Percentiles rank a stretch among this genome's conserved stretches.
These are phyloP conservation scores for Alternaria panax DNA, from an alignment of 2,329 filamentous ascomycete genomes.

Conservation along the genomic window DNA sequence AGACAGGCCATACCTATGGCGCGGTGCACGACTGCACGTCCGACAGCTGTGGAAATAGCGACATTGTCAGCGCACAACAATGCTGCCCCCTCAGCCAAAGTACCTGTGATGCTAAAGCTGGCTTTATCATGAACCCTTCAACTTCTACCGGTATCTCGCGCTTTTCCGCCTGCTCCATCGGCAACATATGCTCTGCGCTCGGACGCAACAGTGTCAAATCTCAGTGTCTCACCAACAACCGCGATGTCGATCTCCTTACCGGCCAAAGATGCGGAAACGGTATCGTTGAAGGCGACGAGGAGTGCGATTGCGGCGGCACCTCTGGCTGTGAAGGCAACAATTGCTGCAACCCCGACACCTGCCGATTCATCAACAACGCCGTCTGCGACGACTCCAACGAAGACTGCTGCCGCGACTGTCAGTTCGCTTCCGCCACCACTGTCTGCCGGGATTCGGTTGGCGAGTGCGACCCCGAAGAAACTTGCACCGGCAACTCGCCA, in stretches of 20 bases:
- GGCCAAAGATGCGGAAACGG: conserved; percentile 93
- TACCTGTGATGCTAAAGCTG: conserved; percentile 76
- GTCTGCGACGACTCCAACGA: conserved; percentile 87
- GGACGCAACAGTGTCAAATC: conserved; percentile 78
- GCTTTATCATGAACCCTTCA: conserved; percentile 96
- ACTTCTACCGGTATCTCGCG: conserved; percentile 74
- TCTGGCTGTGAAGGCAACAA: conserved; percentile 73
- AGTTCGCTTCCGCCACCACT: conserved; percentile 70
- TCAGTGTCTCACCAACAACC: conserved; percentile 83
- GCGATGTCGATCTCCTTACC: conserved; percentile 79
- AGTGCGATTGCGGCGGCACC: conserved; percentile 91
- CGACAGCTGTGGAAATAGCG: conserved; percentile 69
- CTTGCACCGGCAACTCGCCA: conserved; percentile 75
- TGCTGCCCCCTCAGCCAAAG: conserved; percentile 79
- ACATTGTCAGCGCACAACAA: conserved; percentile 65
- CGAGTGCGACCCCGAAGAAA: conserved; percentile 84
- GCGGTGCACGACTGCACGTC: conserved; percentile 90
- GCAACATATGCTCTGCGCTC: conserved; percentile 91
- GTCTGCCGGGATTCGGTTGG: conserved; percentile 84
- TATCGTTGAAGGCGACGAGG: conserved; percentile 91
- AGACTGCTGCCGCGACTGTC: conserved; percentile 79
- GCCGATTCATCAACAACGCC: conserved; percentile 77
- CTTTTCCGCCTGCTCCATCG: conserved; percentile 89
- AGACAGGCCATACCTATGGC: conserved; percentile 92
- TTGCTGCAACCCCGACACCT: conserved; percentile 87